Base-by-base conservation (phyloP, 768 basidiomycete genomes). In the Leucocoprinus birnbaumii region DNA sequence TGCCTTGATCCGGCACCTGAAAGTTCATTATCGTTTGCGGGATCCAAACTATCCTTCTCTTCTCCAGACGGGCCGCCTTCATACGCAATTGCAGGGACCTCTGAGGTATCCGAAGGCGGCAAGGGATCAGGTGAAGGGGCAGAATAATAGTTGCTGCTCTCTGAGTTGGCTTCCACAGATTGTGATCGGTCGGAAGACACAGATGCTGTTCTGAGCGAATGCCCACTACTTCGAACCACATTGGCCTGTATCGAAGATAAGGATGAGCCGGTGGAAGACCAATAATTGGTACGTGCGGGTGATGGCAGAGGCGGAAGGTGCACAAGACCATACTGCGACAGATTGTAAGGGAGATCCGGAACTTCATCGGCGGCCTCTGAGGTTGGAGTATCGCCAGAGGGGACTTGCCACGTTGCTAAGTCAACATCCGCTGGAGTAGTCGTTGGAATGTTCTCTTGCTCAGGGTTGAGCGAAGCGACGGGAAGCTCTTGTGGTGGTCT, bases 311-410 rank as follows among this genome's bases (percentile, higher is more conserved):
- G 72, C 3, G 72, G 69, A 2, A 78, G 64, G 65, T 75, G 76
- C 11, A 78, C 74, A 41, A 77, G 56, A 14, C 73, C 75, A 52
- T 66, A 69, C 57, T 74, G 70, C 13, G 74, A 75, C 11, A 67
- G 68, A 56, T 76, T 77, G 59, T 73, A 72, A 2, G 72, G 69
- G 16, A 68, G 49, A 19, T 49, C 54, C 4, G 53, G 18, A 22
- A 41, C 27, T 4, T 53, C 59, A 9, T 60, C 44, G 27, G 46
- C 60, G n/a, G 53, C 55, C 14, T 55, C 56, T 18, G 58, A 55
- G 21, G 65, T 53, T 16, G 62, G 53, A 51, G 16, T 25, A n/a
- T 50, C 40, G 19, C 48, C 40, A 31, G 49, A 37, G 7, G 31
- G 31, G 5, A 11, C 31, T 31, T 5, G 31, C 31, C 31, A 31